Percentiles rank a stretch among this genome's conserved stretches.
These are phyloP conservation scores for Populus hybrid DNA, from an alignment of 441 rosid genomes.

Conservation along the genomic window DNA sequence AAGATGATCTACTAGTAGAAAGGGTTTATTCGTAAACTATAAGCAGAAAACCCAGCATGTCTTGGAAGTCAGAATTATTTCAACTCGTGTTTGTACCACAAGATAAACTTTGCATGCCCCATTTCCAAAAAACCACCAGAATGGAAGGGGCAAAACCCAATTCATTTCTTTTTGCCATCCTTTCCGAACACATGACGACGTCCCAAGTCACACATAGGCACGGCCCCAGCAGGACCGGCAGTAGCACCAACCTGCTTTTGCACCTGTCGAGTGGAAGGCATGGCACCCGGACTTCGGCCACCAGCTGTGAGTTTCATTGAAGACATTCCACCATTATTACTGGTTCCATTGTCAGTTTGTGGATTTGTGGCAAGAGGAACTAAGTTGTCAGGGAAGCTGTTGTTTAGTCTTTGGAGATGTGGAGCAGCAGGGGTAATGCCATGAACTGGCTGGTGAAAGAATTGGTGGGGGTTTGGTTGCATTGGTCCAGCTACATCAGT, in stretches of 20 bases:
- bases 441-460: conserved; percentile 50
- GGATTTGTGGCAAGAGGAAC: conserved; percentile 34
- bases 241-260: conserved; percentile 27
- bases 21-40: not conserved
- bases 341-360: conserved; percentile 30
- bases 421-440: conserved; percentile 31
- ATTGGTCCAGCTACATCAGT: conserved; percentile 36
- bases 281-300: not conserved
- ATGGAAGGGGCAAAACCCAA: not conserved
- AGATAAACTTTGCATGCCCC: not conserved
- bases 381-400: conserved; percentile 26
- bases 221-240: conserved; percentile 18
- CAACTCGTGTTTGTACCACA: not conserved
- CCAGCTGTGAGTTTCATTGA: conserved; percentile 20
- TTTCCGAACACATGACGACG: conserved; percentile 26
- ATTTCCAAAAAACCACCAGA: not conserved
- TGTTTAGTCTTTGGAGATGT: conserved; percentile 42
- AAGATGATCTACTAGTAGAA: not conserved
- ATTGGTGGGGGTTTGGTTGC: conserved; percentile 50
- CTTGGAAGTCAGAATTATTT: conserved; percentile 5
- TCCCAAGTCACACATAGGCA: conserved; percentile 37
- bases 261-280: conserved; percentile 25
- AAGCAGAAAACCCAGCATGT: conserved; percentile 1
- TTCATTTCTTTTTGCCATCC: conserved; percentile 26
- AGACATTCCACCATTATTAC: conserved; percentile 29